Base-by-base conservation (phyloP, 805 yeast species). In the Pichia insulana region DNA sequence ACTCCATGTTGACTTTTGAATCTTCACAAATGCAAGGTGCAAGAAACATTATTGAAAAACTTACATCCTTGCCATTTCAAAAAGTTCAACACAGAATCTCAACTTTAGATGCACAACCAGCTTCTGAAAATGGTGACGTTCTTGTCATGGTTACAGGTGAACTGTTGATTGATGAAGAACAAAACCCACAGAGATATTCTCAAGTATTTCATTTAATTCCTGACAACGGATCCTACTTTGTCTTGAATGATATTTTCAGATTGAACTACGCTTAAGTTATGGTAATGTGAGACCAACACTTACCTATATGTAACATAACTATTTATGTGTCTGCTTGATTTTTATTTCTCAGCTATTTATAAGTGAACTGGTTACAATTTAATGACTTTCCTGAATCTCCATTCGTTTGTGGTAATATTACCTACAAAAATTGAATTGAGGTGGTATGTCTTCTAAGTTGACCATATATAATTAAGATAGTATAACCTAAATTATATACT, bases 121-220 rank as follows among this genome's bases (percentile, higher is more conserved):
- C 94, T 31, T 83, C 95, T 44, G 86, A 95, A 45, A 76, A 71
- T 55, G 90, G 92, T 49, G 97, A 90, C 61, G 95, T 92, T 43
- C 73, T 92, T 56, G 97, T 90, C 41, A 82, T 92, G 92, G 97
- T 92, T 55, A 92, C 98, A 42, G 98, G 98, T 50, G 96, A 86
- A 65, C 75, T 92, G 52, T 67, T 88, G 56, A 74, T 83, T 51
- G 98, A 92, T 63, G 97, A 90, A 50, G 97, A 92, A 71, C 84
- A 80, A 62, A 88, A 87, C 65, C 78, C 97, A 44, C 97, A 90
- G 68, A 81, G 96, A 68, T 92, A 89, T 69, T 86, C 97, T 27
- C 98, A 92, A 70, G 95, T 87, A 37, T 92, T 92, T 80, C 97
- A 92, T 63, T 78, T 92, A 69, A 81, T 88, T 50, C 97, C 96